Evolutionary conservation across 306 rosid genomes (phyloP).

Genomic region (Hylodesmum podocarpum): DNA sequence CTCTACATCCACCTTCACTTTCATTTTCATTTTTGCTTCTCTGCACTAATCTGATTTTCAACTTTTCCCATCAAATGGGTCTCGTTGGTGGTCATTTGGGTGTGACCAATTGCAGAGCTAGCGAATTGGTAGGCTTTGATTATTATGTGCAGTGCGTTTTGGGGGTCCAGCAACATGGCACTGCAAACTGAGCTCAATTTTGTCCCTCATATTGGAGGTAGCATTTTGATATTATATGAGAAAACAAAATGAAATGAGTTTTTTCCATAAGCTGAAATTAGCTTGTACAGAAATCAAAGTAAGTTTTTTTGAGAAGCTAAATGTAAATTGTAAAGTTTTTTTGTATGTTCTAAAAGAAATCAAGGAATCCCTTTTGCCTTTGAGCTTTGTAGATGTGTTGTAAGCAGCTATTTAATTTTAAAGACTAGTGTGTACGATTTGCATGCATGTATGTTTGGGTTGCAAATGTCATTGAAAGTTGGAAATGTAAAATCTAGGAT

Average conservation of each 20-base stretch:
- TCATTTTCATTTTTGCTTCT: too few relatives aligned
- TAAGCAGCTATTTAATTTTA: background rate
- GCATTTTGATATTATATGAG: slow-evolving; percentile 4
- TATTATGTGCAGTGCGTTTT: slow-evolving; percentile 34
- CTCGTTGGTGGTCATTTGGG: slow-evolving; percentile 25
- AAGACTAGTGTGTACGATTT: background rate
- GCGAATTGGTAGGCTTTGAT: slow-evolving; percentile 45
- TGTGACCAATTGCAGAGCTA: slow-evolving; percentile 48
- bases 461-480: background rate
- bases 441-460: background rate
- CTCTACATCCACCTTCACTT: too few relatives aligned
- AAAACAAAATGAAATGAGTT: too few relatives aligned
- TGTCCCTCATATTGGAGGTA: slow-evolving; percentile 18
- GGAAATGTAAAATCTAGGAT: slow-evolving; percentile 14
- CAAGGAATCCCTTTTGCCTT: slow-evolving; percentile 18
- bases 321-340: background rate
- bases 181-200: background rate
- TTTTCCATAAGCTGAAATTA: too few relatives aligned
- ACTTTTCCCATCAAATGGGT: too few relatives aligned
- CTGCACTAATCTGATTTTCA: too few relatives aligned
- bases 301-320: too few relatives aligned
- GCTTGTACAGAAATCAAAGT: too few relatives aligned
- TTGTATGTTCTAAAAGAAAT: slow-evolving; percentile 1
- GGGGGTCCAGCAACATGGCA: slow-evolving; percentile 23
- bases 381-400: background rate